Percentiles rank a stretch among this genome's conserved stretches.
Conservation (phyloP, 78 protist genomes). For the Protostelium mycophagum region DNA sequence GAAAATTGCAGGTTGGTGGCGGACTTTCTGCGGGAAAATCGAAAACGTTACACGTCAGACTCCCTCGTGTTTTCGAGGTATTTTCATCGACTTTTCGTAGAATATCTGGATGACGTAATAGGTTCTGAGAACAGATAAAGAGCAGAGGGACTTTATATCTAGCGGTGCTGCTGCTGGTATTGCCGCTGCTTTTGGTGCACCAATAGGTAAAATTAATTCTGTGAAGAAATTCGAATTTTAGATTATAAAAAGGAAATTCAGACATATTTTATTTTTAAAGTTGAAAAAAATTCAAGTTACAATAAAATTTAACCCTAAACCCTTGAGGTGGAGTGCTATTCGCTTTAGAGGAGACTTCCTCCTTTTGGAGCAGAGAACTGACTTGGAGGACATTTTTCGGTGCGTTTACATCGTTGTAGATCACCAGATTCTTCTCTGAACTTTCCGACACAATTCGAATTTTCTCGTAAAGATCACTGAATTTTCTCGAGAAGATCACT, state of each 20-base stretch:
- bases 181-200: conserved; percentile 94
- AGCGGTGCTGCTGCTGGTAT: conserved; percentile 95
- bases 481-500: not conserved
- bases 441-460: too few species aligned
- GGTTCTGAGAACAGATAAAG: conserved; percentile 49
- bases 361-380: conserved; percentile 76
- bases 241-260: too few species aligned
- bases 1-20: not conserved
- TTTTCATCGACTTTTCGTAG: not conserved
- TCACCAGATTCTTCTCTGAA: conserved; percentile 47
- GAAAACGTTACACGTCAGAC: not conserved
- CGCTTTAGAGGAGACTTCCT: conserved; percentile 82
- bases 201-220: too few species aligned
- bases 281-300: too few species aligned
- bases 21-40: not conserved
- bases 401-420: conserved; percentile 62
- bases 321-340: conserved; percentile 60
- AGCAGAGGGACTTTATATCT: conserved; percentile 78
- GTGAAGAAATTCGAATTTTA: too few species aligned
- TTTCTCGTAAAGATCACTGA: not conserved
- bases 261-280: too few species aligned
- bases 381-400: conserved; percentile 89
- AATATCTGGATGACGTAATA: too few species aligned
- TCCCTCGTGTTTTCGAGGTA: not conserved
- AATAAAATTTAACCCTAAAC: too few species aligned